A percentile compares a stretch with the other conserved stretches of the same genome.
Conservation (phyloP, 1,284 basidiomycete species). For the Apiotrichum gracile region DNA sequence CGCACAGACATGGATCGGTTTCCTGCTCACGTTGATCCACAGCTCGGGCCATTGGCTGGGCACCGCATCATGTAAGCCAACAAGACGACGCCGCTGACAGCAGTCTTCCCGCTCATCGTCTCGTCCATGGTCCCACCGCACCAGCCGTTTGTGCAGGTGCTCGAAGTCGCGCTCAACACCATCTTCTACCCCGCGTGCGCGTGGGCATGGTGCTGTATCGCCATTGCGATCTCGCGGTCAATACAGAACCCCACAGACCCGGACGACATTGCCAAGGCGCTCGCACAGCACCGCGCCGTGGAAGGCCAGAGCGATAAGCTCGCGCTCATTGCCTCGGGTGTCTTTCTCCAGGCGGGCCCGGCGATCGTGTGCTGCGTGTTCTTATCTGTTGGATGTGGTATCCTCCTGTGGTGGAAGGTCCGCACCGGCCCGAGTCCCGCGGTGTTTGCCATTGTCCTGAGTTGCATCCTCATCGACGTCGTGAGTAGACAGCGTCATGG, state of each 20-base stretch:
- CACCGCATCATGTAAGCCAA: constrained; percentile 36
- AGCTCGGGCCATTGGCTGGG: constrained; percentile 32
- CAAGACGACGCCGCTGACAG: not conserved
- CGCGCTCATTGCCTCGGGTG: constrained; percentile 14
- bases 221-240: constrained; percentile 3
- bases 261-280: constrained; percentile 14
- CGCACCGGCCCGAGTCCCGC: constrained; percentile 43
- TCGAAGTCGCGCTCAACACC: constrained; percentile 39
- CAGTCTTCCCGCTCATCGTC: constrained; percentile 39
- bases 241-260: constrained; percentile 22
- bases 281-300: constrained; percentile 13
- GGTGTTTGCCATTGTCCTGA: constrained; percentile 42
- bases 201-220: constrained; percentile 37
- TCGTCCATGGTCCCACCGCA: constrained; percentile 40
- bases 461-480: constrained; percentile 41
- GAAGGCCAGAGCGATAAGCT: constrained; percentile 11
- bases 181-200: constrained; percentile 37
- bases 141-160: constrained; percentile 36
- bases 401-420: constrained; percentile 43
- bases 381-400: constrained; percentile 33
- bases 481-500: constrained; percentile 10
- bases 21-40: constrained; percentile 37
- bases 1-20: constrained; percentile 41
- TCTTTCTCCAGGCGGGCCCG: constrained; percentile 41
- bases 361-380: constrained; percentile 38